Percentiles rank a stretch among this genome's conserved stretches.
Conservation (phyloP, 805 yeast genomes). For the Schwanniomyces sp. region DNA sequence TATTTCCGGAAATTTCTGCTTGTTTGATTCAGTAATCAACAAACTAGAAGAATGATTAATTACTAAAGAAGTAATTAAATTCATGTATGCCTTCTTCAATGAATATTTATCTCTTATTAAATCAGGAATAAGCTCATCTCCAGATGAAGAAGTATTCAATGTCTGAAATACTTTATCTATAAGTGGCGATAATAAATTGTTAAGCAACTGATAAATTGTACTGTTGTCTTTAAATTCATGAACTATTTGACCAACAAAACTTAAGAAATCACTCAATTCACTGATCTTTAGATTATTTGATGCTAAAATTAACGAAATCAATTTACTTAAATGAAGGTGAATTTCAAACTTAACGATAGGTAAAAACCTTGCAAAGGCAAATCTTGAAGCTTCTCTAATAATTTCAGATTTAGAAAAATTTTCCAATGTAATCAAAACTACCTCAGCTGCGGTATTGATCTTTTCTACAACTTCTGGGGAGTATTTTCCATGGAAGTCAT, state of each 20-base stretch:
- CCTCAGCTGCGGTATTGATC: conserved; percentile 72
- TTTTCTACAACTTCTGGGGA: conserved; percentile 40
- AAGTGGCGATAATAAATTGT: conserved; percentile 74
- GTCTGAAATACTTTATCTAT: conserved; percentile 58
- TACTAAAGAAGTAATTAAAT: conserved; percentile 65
- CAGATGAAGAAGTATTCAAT: conserved; percentile 34
- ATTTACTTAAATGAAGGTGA: conserved; percentile 57
- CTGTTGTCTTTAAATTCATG: conserved; percentile 72
- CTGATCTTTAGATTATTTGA: conserved; percentile 53
- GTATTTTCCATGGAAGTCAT: conserved; percentile 35
- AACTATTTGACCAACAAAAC: conserved; percentile 84
- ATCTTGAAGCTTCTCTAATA: conserved; percentile 83
- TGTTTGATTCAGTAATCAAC: conserved; percentile 68
- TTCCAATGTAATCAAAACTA: conserved; percentile 80
- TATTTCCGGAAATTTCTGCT: conserved; percentile 56
- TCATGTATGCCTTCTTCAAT: conserved; percentile 69
- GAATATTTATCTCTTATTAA: conserved; percentile 61
- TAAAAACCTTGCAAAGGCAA: conserved; percentile 82
- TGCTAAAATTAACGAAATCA: conserved; percentile 61
- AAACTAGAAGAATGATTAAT: conserved; percentile 80
- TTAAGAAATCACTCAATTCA: conserved; percentile 78
- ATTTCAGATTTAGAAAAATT: conserved; percentile 62
- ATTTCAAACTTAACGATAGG: conserved; percentile 59
- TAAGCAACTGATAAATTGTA: conserved; percentile 68
- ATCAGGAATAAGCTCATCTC: conserved; percentile 44